Conservation (phyloP, 2,329 filamentous ascomycete genomes). For the Aspergillus melleus region DNA sequence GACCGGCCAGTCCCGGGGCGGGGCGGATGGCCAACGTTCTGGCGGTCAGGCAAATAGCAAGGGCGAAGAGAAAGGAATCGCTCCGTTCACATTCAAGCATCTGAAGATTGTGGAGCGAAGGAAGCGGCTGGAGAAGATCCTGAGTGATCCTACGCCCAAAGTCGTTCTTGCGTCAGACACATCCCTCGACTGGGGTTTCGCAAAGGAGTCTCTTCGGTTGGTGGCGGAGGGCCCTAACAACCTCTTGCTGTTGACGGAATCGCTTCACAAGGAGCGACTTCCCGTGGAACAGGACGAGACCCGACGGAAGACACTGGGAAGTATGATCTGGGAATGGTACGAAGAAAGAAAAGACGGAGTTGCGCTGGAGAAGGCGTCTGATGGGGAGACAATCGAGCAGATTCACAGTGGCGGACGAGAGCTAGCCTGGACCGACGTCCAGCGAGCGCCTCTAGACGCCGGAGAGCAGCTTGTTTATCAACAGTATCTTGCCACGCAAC, state of each 20-base stretch:
- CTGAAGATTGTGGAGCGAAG: slow-evolving; percentile 79
- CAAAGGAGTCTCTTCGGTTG: slow-evolving; percentile 72
- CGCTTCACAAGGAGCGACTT: slow-evolving; percentile 38
- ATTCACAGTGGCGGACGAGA: slow-evolving; percentile 65
- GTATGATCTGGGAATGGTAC: slow-evolving; percentile 79
- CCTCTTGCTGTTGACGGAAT: slow-evolving; percentile 83
- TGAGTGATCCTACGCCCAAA: slow-evolving; percentile 54
- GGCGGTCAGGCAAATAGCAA: slow-evolving; percentile 37
- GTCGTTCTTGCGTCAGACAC: slow-evolving; percentile 91
- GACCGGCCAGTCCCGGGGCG: slow-evolving; percentile 36
- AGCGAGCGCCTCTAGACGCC: slow-evolving; percentile 67
- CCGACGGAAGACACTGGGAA: slow-evolving; percentile 62
- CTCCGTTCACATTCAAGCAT: slow-evolving; percentile 88
- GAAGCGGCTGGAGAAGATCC: slow-evolving; percentile 72
- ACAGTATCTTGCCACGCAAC: slow-evolving; percentile 85
- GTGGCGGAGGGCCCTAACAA: slow-evolving; percentile 78
- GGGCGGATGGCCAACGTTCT: slow-evolving; percentile 44
- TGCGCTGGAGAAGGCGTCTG: slow-evolving; percentile 55
- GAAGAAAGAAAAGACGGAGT: slow-evolving; percentile 66
- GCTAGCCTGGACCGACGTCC: slow-evolving; percentile 61
- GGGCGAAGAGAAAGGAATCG: slow-evolving; percentile 48
- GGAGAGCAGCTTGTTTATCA: slow-evolving; percentile 82
- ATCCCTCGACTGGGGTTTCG: slow-evolving; percentile 93
- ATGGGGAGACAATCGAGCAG: slow-evolving; percentile 64
- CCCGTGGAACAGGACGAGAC: slow-evolving; percentile 26